phyloP scores from a whole-genome alignment of 306 rosid genomes.

The Inga leiocalycina region DNA sequence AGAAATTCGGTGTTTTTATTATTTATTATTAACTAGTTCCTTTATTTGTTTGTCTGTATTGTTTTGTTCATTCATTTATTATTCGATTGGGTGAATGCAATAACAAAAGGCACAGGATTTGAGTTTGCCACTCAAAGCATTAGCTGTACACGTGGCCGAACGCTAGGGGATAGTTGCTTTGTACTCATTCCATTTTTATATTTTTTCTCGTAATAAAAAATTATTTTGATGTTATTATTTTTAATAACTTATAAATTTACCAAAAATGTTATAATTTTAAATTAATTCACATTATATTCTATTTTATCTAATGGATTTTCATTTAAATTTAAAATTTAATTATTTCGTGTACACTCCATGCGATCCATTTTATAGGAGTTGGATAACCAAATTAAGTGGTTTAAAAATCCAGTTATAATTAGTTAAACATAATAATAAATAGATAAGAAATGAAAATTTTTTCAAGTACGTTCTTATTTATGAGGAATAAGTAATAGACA shows the following conservation, averaged over 20 bases:
- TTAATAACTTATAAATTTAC: background rate
- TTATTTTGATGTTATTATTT: background rate
- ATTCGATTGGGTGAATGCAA: background rate
- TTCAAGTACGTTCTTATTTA: no score
- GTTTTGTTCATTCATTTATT: background rate
- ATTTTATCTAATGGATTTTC: background rate
- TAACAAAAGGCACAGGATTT: slow-evolving; percentile 7
- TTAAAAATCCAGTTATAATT: no score
- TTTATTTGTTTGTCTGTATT: background rate
- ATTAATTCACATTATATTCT: background rate
- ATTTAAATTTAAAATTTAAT: background rate
- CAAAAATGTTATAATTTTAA: background rate
- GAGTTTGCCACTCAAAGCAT: slow-evolving; percentile 25
- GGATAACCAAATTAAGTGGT: no score
- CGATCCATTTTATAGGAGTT: no score
- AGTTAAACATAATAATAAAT: no score
- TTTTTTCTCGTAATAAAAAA: background rate
- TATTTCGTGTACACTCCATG: no score
- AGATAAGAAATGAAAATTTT: no score
- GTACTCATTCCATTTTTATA: background rate
- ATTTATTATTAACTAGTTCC: no score
- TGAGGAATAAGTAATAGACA: no score
- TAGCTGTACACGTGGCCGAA: slow-evolving; percentile 33
- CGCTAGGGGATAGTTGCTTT: background rate
- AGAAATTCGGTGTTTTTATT: background rate